phyloP scores from a whole-genome alignment of 129 eudicot species.

The Ambrosia artemisiifolia region DNA sequence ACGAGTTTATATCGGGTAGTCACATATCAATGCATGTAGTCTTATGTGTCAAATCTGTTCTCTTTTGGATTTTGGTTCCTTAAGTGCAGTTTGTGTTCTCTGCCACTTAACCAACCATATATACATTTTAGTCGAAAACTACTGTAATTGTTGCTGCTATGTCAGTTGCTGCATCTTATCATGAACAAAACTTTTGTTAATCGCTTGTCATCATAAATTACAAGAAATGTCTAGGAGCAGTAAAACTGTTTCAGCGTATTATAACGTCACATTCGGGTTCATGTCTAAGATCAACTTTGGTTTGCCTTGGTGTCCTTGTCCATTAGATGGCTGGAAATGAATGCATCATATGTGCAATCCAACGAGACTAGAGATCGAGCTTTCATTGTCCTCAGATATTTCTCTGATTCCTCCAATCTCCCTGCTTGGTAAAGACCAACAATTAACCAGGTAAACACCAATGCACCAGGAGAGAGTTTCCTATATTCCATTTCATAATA shows the following conservation, averaged over 20 bases:
- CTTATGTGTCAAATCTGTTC: constrained; percentile 8
- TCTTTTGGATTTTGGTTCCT: not conserved
- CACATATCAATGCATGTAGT: not conserved
- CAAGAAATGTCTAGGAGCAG: no score
- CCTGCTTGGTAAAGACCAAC: constrained; percentile 30
- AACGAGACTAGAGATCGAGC: constrained; percentile 35
- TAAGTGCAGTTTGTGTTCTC: not conserved
- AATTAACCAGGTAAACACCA: constrained; percentile 43
- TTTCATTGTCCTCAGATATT: constrained; percentile 48
- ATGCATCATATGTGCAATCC: constrained; percentile 29
- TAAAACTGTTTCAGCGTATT: not conserved
- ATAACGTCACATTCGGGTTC: not conserved
- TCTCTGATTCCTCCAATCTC: constrained; percentile 57
- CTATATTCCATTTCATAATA: constrained; percentile 76
- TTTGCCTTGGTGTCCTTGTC: constrained; percentile 18
- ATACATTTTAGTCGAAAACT: not conserved
- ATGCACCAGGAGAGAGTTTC: constrained; percentile 44
- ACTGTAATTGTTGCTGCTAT: not conserved
- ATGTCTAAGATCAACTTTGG: not conserved
- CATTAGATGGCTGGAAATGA: constrained; percentile 35
- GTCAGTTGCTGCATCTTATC: not conserved
- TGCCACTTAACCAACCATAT: not conserved
- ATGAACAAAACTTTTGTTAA: not conserved
- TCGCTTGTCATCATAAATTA: no score
- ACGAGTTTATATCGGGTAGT: not conserved